phyloP scores from a whole-genome alignment of 2,329 filamentous ascomycete species.

The Aphanocladium album region DNA sequence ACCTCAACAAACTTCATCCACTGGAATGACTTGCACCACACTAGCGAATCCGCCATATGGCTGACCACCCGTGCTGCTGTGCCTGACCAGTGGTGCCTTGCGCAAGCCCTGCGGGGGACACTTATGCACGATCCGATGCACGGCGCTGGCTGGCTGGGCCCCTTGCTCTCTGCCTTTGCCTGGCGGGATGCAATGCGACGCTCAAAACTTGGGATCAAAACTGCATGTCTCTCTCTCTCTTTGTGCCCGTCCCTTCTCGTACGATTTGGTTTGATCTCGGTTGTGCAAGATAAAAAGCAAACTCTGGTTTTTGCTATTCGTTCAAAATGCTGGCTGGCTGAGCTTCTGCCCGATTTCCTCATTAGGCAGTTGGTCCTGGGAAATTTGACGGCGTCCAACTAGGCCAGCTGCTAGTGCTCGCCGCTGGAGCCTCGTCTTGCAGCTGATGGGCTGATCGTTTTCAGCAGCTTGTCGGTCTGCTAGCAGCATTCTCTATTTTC shows the following conservation, averaged over 20 bases:
- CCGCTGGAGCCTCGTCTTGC: not conserved
- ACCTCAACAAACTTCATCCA: not conserved
- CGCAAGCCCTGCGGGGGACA: not conserved
- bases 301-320: not conserved
- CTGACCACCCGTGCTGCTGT: not conserved
- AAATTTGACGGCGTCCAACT: not conserved
- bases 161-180: not conserved
- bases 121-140: conserved; percentile 12
- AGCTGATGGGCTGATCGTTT: not conserved
- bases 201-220: not conserved
- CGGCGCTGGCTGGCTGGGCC: not conserved
- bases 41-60: not conserved
- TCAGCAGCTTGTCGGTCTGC: not conserved
- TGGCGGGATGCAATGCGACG: not conserved
- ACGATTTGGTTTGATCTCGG: not conserved
- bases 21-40: not conserved
- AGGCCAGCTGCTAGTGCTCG: not conserved
- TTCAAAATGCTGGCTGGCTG: not conserved
- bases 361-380: not conserved
- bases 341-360: not conserved
- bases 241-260: not conserved
- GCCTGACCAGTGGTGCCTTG: not conserved
- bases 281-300: not conserved
- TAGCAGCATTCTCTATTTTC: not conserved
- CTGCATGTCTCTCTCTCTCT: not conserved